Percentiles rank a stretch among this genome's conserved stretches.
These are phyloP conservation scores for Bipolaris bicolor DNA, from an alignment of 2,329 filamentous ascomycete species.

Conservation along the genomic window DNA sequence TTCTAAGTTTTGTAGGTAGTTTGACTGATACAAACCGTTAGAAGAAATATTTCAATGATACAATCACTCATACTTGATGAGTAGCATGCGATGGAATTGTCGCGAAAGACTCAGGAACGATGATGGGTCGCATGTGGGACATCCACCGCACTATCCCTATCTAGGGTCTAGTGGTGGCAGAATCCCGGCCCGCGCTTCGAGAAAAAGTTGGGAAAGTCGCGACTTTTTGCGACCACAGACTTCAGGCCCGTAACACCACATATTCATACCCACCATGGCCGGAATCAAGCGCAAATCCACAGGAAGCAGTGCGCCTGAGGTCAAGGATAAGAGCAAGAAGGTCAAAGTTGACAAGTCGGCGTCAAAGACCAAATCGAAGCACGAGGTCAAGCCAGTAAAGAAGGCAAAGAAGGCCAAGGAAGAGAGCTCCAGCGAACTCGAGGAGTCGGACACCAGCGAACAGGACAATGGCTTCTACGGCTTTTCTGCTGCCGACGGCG, in stretches of 20 bases:
- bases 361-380: conserved; percentile 35
- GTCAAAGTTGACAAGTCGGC: conserved; percentile 43
- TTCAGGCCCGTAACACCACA: conserved; percentile 13
- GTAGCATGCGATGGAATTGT: not conserved
- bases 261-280: conserved; percentile 32
- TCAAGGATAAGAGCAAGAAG: conserved; percentile 47
- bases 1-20: too few relatives aligned
- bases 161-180: conserved; percentile 2
- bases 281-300: conserved; percentile 46
- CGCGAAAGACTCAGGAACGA: not conserved
- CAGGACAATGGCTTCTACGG: conserved; percentile 46
- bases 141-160: conserved; percentile 1
- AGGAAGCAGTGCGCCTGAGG: conserved; percentile 23
- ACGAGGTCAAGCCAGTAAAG: conserved; percentile 36
- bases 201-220: conserved; percentile 36
- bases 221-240: conserved; percentile 20
- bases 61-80: not conserved
- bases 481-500: conserved; percentile 40
- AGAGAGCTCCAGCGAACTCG: conserved; percentile 38
- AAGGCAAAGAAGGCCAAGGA: conserved; percentile 39
- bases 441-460: conserved; percentile 47
- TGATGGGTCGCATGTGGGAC: not conserved
- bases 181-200: conserved; percentile 25
- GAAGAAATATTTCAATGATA: too few relatives aligned
- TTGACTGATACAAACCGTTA: too few relatives aligned